phyloP scores from a whole-genome alignment of 225 moss, liverwort and hornwort genomes.

The Sphagnum contortum region DNA sequence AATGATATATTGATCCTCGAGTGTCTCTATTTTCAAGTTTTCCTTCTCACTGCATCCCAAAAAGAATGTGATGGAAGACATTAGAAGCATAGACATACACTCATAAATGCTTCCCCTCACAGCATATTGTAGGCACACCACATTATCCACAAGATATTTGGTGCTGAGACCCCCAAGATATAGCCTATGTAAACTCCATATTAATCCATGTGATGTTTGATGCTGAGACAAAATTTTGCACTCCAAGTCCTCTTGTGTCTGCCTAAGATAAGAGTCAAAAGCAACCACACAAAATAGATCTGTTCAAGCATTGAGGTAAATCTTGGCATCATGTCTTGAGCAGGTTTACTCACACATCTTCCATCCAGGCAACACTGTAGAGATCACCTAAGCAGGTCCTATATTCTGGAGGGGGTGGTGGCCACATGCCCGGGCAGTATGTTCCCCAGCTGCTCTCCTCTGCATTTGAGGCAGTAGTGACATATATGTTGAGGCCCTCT shows the following conservation, averaged over 20 bases:
- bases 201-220: no score
- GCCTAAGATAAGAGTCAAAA: neutral
- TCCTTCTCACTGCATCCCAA: constrained; percentile 53
- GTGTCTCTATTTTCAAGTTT: constrained; percentile 68
- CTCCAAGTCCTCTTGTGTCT: no score
- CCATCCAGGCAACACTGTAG: constrained; percentile 99
- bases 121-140: no score
- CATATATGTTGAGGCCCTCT: constrained; percentile 74
- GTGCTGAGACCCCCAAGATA: no score
- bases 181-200: no score
- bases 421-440: constrained; percentile 92
- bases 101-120: no score
- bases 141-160: no score
- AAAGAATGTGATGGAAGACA: neutral
- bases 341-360: constrained; percentile 58
- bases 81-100: neutral
- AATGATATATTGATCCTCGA: constrained; percentile 77
- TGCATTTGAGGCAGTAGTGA: constrained; percentile 89
- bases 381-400: constrained; percentile 97
- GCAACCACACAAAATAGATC: neutral
- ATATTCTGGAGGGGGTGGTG: constrained; percentile 72
- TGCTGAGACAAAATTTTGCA: no score
- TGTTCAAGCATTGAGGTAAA: neutral
- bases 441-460: constrained; percentile 99
- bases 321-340: neutral